Evolutionary conservation across 805 yeast species (phyloP), one percentile per base, ranked within the genome.

Genomic region (Metschnikowia gelsemii): DNA sequence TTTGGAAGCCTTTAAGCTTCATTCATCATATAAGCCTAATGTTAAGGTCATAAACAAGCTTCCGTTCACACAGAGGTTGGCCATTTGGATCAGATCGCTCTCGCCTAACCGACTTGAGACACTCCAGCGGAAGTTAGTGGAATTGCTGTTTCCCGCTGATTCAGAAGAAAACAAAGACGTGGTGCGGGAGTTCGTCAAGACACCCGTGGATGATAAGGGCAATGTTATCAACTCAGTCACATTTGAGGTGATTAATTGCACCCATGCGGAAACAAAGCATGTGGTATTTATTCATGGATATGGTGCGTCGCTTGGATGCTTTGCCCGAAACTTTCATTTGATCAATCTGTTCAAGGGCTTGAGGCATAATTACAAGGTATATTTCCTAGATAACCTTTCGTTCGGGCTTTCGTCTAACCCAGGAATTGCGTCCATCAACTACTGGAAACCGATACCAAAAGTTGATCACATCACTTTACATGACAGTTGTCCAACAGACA

Each of bases 321-420:
- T 75, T 64, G 79, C 78, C 23, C 65, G 79, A 37, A 78, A 78
- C 45, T 69, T 75, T 42, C 72, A 71, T 42, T 54, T 70, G 7
- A 56, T 78, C 35, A 66, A 55, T 45, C 36, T 59, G 16, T 53
- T 61, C 32, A 41, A 43, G 35, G 62, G 57, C 33, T 49, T 48
- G 48, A 56, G 43, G 32, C 66, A 46, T 46, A 69, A 70, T 31
- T 75, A 73, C 51, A 67, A 68, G 32, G 51, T 78, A 12, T 80
- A 78, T 52, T 67, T 75, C 57, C 54, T 75, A 25, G 82, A 79
- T 40, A 70, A 70, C 36, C 40, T 70, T 20, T 66, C 74, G 12
- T 77, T 76, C 62, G 83, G 82, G 11, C 59, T 77, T 21, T 73
- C 79, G 9, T 70, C 78, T 7, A 69, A 76, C 45, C 78, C 80